Evolutionary conservation across 164 flowering plant genomes (phyloP).

Genomic region (Umbellularia californica): DNA sequence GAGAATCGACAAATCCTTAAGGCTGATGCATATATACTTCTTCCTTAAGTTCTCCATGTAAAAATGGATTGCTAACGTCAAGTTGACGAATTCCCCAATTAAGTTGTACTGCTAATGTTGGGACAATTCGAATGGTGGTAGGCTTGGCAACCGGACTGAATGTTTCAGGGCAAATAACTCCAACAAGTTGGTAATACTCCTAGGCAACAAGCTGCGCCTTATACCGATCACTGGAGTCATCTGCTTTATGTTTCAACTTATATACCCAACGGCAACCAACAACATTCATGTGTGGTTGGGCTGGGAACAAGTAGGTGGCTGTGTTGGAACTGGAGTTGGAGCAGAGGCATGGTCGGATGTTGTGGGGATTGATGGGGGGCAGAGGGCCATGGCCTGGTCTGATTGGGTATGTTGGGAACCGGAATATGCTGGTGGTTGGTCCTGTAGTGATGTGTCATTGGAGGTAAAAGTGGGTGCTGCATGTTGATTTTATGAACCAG

Average conservation of each 20-base stretch:
- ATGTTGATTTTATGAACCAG: too few species aligned
- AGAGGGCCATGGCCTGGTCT: not conserved
- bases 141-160: not conserved
- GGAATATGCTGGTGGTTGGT: not conserved
- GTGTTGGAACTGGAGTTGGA: not conserved
- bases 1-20: not conserved
- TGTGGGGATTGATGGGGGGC: not conserved
- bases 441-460: not conserved
- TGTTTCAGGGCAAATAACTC: not conserved
- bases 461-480: not conserved
- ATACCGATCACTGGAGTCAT: not conserved
- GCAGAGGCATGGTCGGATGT: not conserved
- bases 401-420: not conserved
- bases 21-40: not conserved
- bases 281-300: not conserved
- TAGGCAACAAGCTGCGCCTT: not conserved
- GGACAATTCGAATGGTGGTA: not conserved
- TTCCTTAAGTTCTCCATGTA: not conserved
- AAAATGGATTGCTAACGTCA: not conserved
- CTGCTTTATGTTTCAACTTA: not conserved
- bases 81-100: not conserved
- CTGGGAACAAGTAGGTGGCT: not conserved
- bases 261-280: not conserved
- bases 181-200: not conserved
- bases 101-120: not conserved